phyloP scores from a whole-genome alignment of 768 basidiomycete species.

The Lactarius hengduanensis region DNA sequence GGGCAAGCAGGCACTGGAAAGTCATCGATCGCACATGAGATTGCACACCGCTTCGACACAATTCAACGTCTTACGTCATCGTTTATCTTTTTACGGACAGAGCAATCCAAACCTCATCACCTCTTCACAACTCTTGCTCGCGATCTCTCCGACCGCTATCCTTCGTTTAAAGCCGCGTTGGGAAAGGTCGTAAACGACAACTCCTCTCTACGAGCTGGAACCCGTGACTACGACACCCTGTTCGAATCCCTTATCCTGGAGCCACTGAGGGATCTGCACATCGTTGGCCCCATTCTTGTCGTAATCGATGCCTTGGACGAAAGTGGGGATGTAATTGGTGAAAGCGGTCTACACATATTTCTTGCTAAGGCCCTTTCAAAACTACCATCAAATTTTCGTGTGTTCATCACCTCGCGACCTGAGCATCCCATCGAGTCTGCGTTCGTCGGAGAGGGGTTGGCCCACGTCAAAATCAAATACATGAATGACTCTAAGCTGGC shows the following conservation, averaged over 20 bases:
- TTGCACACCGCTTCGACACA: neutral
- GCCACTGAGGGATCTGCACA: neutral
- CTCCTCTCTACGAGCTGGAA: neutral
- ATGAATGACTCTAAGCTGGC: neutral
- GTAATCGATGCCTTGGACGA: conserved; percentile 7
- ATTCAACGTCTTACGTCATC: neutral
- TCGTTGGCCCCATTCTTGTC: neutral
- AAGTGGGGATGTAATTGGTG: neutral
- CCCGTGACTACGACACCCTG: neutral
- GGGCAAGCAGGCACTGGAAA: neutral
- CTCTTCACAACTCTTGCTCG: neutral
- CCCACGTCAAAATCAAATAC: neutral
- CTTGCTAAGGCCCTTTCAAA: neutral
- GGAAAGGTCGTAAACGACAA: neutral
- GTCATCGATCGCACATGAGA: neutral
- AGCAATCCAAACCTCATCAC: conserved; percentile 1
- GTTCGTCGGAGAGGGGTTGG: neutral
- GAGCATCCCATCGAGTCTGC: neutral
- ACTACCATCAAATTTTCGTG: neutral
- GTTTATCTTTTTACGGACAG: neutral
- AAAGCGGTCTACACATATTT: neutral
- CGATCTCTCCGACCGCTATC: neutral
- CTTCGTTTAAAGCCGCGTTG: neutral
- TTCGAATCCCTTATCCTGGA: neutral
- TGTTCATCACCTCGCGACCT: neutral